Evolutionary conservation across 2,329 filamentous ascomycete genomes (phyloP).

Genomic region (Fusarium brevicatenulatum): DNA sequence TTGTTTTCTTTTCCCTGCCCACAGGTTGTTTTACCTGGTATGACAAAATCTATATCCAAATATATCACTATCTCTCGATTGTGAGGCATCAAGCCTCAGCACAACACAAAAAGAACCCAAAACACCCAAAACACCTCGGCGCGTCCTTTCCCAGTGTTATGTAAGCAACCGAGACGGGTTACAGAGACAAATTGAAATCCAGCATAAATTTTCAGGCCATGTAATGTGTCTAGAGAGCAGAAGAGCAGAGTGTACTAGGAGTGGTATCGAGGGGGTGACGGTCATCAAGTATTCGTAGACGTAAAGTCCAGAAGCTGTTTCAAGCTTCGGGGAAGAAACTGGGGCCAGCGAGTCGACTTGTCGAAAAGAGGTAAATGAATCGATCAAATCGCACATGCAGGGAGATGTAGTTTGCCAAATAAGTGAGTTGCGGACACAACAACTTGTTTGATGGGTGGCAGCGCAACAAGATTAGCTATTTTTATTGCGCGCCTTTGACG

Average conservation of each 20-base stretch:
- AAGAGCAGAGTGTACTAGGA: constrained; percentile 34
- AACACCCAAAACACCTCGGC: constrained; percentile 41
- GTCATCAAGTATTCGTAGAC: constrained; percentile 36
- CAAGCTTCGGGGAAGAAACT: constrained; percentile 13
- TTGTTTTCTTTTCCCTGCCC: constrained; percentile 16
- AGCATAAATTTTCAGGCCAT: constrained; percentile 40
- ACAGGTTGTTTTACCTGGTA: constrained; percentile 7
- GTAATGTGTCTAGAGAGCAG: constrained; percentile 37
- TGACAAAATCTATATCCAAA: constrained; percentile 4
- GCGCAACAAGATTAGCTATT: neutral
- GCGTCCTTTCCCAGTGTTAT: constrained; percentile 18
- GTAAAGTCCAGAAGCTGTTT: constrained; percentile 17
- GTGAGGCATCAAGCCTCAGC: constrained; percentile 15
- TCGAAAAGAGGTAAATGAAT: neutral
- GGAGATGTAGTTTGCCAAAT: neutral
- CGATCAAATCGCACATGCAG: neutral
- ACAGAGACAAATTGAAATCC: constrained; percentile 35
- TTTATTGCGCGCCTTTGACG: constrained; percentile 64
- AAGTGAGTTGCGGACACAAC: neutral
- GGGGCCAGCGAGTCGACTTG: constrained; percentile 8
- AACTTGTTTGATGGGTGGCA: neutral
- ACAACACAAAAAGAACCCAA: constrained; percentile 30
- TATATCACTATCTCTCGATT: constrained; percentile 14
- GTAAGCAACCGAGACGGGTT: constrained; percentile 26
- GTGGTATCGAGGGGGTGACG: constrained; percentile 40